A percentile compares a stretch with the other conserved stretches of the same genome.
Conservation (phyloP, 2,329 filamentous ascomycete genomes). For the Dryadomyces sulphureus region DNA sequence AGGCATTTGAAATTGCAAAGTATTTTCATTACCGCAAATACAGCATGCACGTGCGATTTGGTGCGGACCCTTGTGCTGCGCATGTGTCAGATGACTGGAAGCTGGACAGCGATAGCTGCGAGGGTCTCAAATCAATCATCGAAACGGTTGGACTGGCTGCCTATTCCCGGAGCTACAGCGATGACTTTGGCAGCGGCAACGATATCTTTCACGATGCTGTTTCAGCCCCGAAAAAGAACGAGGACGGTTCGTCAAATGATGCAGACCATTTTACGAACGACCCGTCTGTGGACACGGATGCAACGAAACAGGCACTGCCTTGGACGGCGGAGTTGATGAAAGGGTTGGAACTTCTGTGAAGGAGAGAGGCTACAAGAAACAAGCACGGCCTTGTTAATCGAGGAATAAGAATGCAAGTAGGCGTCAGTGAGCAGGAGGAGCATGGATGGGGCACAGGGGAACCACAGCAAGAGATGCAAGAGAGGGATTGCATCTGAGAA, state of each 20-base stretch:
- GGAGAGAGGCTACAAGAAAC: neutral
- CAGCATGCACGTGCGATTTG: conserved; percentile 1
- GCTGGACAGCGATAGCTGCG: conserved; percentile 5
- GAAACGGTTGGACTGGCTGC: conserved; percentile 7
- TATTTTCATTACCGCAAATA: conserved; percentile 9
- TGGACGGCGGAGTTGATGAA: conserved; percentile 8
- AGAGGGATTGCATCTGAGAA: neutral
- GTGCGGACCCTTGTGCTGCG: conserved; percentile 6
- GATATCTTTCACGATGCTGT: neutral
- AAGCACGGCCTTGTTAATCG: neutral
- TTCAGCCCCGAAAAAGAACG: neutral
- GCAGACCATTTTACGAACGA: neutral
- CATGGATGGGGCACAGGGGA: no score
- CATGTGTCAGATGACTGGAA: neutral
- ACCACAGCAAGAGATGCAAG: no score
- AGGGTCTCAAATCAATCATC: conserved; percentile 7
- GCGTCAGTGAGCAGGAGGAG: no score
- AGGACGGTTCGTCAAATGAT: neutral
- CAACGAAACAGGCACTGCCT: neutral
- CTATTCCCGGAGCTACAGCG: conserved; percentile 3
- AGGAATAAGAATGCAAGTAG: neutral
- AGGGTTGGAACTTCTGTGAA: conserved; percentile 5
- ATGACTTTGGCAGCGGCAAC: neutral
- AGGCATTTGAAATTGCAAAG: conserved; percentile 2
- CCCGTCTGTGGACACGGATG: neutral